Base-by-base conservation (phyloP, 2,329 filamentous ascomycete species). In the Colletotrichum chlorophyti region DNA sequence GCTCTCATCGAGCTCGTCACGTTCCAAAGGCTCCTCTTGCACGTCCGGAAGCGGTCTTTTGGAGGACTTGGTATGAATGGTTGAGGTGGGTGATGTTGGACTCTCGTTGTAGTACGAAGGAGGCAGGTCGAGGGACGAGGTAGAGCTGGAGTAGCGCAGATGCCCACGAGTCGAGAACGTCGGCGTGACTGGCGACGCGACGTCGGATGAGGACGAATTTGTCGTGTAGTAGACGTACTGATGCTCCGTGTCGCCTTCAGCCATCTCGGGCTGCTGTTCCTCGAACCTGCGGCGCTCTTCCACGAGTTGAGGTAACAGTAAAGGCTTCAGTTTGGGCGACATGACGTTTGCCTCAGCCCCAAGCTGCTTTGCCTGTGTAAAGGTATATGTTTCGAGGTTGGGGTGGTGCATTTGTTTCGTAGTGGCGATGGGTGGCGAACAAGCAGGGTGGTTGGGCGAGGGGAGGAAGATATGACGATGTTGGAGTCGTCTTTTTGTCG, bases 21-120 rank as follows among this genome's bases (percentile, higher is more conserved):
- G 83, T 70, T 93, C 90, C 37, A 87, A 75, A 2, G 90, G 87
- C 68, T 96, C 93, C 72, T 97, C 93, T 68, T 93, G 85, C 17
- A 97, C 90, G 67, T 95, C 91, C 14, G 91, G 90, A 61, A 97
- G 79, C 49, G 82, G 83, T 60, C 85, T 82, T 74, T 91, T 91
- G 66, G 81, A 79, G 0, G 84, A 77, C 63, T 86, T 84, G 61
- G 66, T 65, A 49, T 68, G 61, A 76, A 75, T 51, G 11, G 51
- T 54, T 21, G 53, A 57, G 6, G 76, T 82, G 58, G 81, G 88
- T 59, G 81, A 88, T 53, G 80, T 88, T 62, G 73, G 74, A 68
- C 75, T 74, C 65, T 87, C 86, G 19, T 49, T 55, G 61, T 70
- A 70, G 65, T 75, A 75, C 5, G 72, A 69, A 17, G 81, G 76